phyloP scores from a whole-genome alignment of 345 rosid genomes.

The Diplotaxis tenuifolia region DNA sequence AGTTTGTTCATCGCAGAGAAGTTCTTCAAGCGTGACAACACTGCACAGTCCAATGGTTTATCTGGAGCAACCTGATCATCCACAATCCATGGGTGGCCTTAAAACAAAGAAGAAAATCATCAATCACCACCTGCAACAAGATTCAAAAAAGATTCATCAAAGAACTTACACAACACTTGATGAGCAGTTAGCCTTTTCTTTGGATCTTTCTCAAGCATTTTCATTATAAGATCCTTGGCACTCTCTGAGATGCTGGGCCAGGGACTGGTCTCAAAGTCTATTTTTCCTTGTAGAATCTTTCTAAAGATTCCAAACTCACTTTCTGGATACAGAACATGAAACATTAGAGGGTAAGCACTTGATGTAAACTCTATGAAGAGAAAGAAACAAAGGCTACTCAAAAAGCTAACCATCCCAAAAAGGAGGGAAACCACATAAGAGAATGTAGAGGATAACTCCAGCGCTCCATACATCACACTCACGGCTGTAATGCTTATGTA shows the following conservation, averaged over 20 bases:
- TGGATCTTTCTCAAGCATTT: slow-evolving; percentile 67
- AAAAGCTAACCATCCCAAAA: slow-evolving; percentile 67
- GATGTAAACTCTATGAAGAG: not conserved
- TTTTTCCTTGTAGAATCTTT: slow-evolving; percentile 65
- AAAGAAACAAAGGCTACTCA: not conserved
- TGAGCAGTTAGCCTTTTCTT: slow-evolving; percentile 67
- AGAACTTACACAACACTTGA: slow-evolving; percentile 67
- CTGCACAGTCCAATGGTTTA: slow-evolving; percentile 76
- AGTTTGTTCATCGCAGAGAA: slow-evolving; percentile 87
- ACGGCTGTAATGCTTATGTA: slow-evolving; percentile 64
- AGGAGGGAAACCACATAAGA: slow-evolving; percentile 74
- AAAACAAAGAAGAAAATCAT: slow-evolving; percentile 4
- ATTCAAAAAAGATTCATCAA: not conserved
- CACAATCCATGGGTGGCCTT: slow-evolving; percentile 83
- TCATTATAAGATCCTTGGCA: slow-evolving; percentile 70
- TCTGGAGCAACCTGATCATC: slow-evolving; percentile 82
- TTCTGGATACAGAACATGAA: slow-evolving; percentile 41
- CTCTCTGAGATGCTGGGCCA: slow-evolving; percentile 79
- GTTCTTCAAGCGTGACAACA: slow-evolving; percentile 63
- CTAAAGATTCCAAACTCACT: slow-evolving; percentile 70
- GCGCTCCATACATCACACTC: slow-evolving; percentile 87
- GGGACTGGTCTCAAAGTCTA: slow-evolving; percentile 61
- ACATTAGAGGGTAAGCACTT: slow-evolving; percentile 8
- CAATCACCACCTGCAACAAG: not conserved
- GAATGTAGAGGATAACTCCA: slow-evolving; percentile 71